phyloP scores from a whole-genome alignment of 768 basidiomycete genomes.

The Tulasnella sp. region DNA sequence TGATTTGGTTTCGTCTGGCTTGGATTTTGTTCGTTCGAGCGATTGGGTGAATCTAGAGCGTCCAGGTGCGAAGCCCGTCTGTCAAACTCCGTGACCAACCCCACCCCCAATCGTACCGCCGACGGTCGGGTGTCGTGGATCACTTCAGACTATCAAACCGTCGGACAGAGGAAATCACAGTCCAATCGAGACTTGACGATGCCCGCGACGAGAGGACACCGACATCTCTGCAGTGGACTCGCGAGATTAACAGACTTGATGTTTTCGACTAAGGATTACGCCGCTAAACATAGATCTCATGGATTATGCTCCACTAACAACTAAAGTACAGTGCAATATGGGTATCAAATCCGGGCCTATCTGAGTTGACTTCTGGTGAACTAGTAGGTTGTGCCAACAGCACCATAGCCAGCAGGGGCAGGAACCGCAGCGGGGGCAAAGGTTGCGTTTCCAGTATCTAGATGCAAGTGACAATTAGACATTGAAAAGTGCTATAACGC shows the following conservation, averaged over 20 bases:
- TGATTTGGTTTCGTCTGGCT: neutral
- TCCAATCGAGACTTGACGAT: too few relatives aligned
- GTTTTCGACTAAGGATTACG: too few relatives aligned
- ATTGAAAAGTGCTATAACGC: neutral
- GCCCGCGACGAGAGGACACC: too few relatives aligned
- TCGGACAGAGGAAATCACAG: too few relatives aligned
- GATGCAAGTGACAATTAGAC: neutral
- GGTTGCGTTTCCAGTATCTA: neutral
- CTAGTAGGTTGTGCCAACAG: neutral
- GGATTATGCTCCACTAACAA: neutral
- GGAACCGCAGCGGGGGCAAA: neutral
- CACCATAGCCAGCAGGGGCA: neutral
- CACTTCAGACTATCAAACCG: too few relatives aligned
- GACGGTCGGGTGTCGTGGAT: too few relatives aligned
- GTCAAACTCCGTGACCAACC: too few relatives aligned
- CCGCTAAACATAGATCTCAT: too few relatives aligned
- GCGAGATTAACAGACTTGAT: too few relatives aligned
- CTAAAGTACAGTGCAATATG: neutral
- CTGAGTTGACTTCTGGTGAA: neutral
- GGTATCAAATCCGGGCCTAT: neutral
- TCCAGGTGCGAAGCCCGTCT: neutral
- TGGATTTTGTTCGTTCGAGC: neutral
- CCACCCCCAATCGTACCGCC: too few relatives aligned
- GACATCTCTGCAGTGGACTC: too few relatives aligned
- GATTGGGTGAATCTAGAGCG: too few relatives aligned